Evolutionary conservation across 2,329 filamentous ascomycete species (phyloP).

Genomic region (Paracorniculantispora psalliotae): DNA sequence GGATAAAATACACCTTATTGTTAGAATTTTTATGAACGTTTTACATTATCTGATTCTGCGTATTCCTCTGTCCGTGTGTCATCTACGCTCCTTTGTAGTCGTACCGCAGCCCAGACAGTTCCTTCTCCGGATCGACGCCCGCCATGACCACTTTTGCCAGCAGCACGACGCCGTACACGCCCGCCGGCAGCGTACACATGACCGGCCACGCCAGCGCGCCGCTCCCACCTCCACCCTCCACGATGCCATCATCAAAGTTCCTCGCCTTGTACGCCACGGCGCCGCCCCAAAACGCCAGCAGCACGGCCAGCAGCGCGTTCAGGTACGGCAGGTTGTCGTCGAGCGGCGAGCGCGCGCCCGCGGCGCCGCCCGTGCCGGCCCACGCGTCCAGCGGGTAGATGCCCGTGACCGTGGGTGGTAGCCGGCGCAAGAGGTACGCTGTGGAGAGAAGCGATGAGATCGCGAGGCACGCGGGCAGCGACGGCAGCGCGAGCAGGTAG

Average conservation of each 20-base stretch:
- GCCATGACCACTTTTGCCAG: conserved; percentile 61
- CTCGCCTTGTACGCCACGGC: conserved; percentile 27
- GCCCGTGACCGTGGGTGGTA: conserved; percentile 53
- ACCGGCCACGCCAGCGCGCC: conserved; percentile 32
- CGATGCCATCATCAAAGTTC: background rate
- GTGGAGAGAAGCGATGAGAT: conserved; percentile 61
- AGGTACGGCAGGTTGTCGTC: conserved; percentile 54
- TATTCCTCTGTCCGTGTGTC: background rate
- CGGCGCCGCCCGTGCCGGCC: conserved; percentile 22
- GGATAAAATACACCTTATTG: conserved; percentile 13
- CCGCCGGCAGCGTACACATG: conserved; percentile 46
- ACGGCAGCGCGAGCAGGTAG: conserved; percentile 29
- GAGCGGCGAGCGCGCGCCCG: conserved; percentile 38
- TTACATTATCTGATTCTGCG: background rate
- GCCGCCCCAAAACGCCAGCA: conserved; percentile 46
- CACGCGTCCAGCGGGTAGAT: conserved; percentile 45
- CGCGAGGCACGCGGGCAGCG: conserved; percentile 49
- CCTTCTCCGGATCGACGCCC: conserved; percentile 61
- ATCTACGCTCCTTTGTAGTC: conserved; percentile 60
- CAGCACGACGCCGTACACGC: conserved; percentile 58
- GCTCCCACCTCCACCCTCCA: conserved; percentile 15
- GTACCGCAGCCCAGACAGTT: conserved; percentile 59
- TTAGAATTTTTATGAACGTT: conserved; percentile 8
- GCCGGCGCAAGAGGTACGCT: conserved; percentile 53
- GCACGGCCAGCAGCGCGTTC: conserved; percentile 51